Base-by-base conservation (phyloP, 768 basidiomycete species). In the Hypsizygus marmoreus region DNA sequence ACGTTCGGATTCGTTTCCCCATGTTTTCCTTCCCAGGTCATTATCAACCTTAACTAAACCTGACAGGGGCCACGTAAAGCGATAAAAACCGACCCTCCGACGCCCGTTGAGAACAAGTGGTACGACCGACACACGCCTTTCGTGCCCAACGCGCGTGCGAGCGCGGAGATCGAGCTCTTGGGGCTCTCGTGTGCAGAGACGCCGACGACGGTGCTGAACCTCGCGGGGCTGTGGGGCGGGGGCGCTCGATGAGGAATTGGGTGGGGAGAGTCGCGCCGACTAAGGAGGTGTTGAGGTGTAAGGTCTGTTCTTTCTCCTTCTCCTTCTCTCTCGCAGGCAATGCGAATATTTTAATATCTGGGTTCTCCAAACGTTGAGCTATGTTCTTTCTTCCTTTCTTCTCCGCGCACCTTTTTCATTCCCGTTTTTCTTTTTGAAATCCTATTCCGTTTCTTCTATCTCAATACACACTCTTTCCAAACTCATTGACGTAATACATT, bases 171-270 rank as follows among this genome's bases (percentile, higher is more conserved):
- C 6, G 82, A 84, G 62, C 67, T 85, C 10, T 69, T 85, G 8
- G 59, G 64, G 0, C 56, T 82, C 12, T 69, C 71, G 4, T 35
- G 49, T 1, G 61, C 68, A 0, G 40, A 52, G 0, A 54, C 61
- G 13, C 66, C 63, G 1, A 76, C 79, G 1, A 78, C 78, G 1
- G 79, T 87, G 1, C 68, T 87, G 25, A 77, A 85, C 53, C 76
- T 87, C 20, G 65, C 74, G 6, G 85, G 84, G 0, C 66, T 87
- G 6, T 86, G 81, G 80, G 84, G 85, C 16, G 81, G 79, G 1
- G 49, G 6, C 71, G 84, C 8, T 61, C 68, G 4, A 61, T 70
- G 12, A 65, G 66, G 25, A 79, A 81, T 53, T 84, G 76, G 74
- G 70, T 86, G 5, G 55, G 58, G 1, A 67, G 71, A 10, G 71